Evolutionary conservation across 805 yeast species (phyloP).

Genomic region (Jamesozyma hellenica): DNA sequence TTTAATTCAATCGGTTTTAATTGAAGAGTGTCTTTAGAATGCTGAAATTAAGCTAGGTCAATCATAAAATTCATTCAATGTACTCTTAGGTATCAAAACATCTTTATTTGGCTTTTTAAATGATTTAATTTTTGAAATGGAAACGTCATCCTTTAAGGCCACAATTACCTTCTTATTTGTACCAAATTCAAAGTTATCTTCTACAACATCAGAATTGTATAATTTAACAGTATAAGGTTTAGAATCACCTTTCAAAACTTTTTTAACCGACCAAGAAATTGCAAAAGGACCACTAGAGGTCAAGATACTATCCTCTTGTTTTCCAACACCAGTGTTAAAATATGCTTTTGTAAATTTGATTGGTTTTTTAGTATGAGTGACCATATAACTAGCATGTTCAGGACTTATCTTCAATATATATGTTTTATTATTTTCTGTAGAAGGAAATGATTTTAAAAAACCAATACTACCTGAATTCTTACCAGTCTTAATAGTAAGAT

Average conservation of each 20-base stretch:
- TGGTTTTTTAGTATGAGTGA: constrained; percentile 37
- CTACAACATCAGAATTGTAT: constrained; percentile 52
- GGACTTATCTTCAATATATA: constrained; percentile 57
- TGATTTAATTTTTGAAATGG: constrained; percentile 50
- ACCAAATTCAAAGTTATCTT: constrained; percentile 71
- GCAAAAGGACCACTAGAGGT: constrained; percentile 78
- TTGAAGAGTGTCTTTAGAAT: too few relatives aligned
- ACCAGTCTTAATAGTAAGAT: constrained; percentile 53
- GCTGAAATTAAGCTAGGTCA: background rate
- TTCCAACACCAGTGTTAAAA: constrained; percentile 61
- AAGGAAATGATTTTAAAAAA: constrained; percentile 53
- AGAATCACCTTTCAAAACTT: constrained; percentile 43
- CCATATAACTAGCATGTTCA: constrained; percentile 59
- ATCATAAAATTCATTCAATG: constrained; percentile 5
- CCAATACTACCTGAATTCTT: constrained; percentile 52
- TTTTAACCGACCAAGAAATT: constrained; percentile 65
- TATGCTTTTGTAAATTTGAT: constrained; percentile 61
- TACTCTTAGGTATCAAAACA: constrained; percentile 28
- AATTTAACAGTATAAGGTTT: constrained; percentile 55
- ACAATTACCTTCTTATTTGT: constrained; percentile 61
- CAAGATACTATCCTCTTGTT: constrained; percentile 60
- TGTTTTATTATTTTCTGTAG: constrained; percentile 58
- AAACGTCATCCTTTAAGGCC: constrained; percentile 68
- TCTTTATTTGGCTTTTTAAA: constrained; percentile 49
- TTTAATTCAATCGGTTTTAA: too few relatives aligned